These are phyloP conservation scores for Phytophthora meadii DNA, from an alignment of 352 stramenopile genomes.

Conservation along the genomic window DNA sequence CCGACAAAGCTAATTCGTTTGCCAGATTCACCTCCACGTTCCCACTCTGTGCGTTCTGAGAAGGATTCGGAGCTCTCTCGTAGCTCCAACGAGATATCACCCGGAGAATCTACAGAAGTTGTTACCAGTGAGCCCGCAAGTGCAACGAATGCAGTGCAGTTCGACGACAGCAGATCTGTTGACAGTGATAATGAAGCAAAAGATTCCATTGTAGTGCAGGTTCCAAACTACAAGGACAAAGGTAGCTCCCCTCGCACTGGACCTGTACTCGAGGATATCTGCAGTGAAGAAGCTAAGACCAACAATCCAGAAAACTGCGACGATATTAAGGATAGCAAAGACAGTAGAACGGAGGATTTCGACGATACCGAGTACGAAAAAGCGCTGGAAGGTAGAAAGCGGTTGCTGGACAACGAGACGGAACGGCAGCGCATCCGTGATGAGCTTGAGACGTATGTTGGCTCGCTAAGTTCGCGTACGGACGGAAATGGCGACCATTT, in stretches of 20 bases:
- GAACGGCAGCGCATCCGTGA: constrained; percentile 45
- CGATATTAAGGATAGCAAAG: neutral
- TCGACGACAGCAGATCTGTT: no score
- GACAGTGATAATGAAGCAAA: no score
- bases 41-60: neutral
- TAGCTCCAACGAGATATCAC: no score
- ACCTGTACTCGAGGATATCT: neutral
- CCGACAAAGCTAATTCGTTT: constrained; percentile 58
- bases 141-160: no score
- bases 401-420: constrained; percentile 39
- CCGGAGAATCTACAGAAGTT: no score
- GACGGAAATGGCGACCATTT: constrained; percentile 60
- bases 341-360: neutral
- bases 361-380: constrained; percentile 38
- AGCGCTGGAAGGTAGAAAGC: constrained; percentile 12
- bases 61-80: neutral
- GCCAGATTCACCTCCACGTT: constrained; percentile 58
- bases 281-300: neutral
- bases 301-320: constrained; percentile 10
- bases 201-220: no score
- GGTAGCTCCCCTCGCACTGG: neutral
- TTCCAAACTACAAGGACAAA: no score
- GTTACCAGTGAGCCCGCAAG: no score
- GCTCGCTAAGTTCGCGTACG: constrained; percentile 39
- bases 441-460: constrained; percentile 59